A percentile compares a stretch with the other conserved stretches of the same genome.
phyloP scores from a whole-genome alignment of 2,329 filamentous ascomycete genomes.

The Periconia digitata region DNA sequence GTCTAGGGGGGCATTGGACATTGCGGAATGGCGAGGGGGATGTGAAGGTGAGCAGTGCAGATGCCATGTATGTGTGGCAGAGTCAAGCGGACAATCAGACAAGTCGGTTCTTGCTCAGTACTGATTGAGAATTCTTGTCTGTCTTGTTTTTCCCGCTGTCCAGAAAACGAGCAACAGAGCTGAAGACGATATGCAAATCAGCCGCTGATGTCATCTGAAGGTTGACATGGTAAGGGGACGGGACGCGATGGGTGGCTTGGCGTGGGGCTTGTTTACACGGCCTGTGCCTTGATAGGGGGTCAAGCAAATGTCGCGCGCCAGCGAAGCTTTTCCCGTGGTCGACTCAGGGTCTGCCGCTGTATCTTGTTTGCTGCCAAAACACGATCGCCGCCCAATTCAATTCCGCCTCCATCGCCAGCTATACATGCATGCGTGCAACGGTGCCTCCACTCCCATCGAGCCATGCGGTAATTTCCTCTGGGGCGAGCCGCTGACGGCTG shows the following conservation, averaged over 20 bases:
- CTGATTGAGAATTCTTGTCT: background rate
- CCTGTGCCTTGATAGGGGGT: background rate
- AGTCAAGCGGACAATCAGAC: too few species aligned
- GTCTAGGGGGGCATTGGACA: too few species aligned
- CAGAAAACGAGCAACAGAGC: too few species aligned
- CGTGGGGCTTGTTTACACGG: background rate
- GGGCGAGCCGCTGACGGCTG: too few species aligned
- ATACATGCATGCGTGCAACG: background rate
- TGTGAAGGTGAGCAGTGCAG: too few species aligned
- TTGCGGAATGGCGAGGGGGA: too few species aligned
- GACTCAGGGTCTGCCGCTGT: background rate
- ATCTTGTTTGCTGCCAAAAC: background rate
- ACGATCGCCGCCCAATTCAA: background rate
- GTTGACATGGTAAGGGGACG: too few species aligned
- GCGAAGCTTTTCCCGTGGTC: background rate
- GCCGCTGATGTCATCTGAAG: background rate
- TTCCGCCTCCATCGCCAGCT: background rate
- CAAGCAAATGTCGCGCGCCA: background rate
- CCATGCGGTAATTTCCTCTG: too few species aligned
- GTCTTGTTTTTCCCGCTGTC: too few species aligned
- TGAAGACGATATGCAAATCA: background rate
- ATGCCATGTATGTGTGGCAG: too few species aligned
- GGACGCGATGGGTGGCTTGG: background rate
- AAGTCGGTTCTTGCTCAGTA: too few species aligned
- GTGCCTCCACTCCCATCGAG: too few species aligned